phyloP scores from a whole-genome alignment of 2,329 filamentous ascomycete genomes.

The Verticillium dahliae region DNA sequence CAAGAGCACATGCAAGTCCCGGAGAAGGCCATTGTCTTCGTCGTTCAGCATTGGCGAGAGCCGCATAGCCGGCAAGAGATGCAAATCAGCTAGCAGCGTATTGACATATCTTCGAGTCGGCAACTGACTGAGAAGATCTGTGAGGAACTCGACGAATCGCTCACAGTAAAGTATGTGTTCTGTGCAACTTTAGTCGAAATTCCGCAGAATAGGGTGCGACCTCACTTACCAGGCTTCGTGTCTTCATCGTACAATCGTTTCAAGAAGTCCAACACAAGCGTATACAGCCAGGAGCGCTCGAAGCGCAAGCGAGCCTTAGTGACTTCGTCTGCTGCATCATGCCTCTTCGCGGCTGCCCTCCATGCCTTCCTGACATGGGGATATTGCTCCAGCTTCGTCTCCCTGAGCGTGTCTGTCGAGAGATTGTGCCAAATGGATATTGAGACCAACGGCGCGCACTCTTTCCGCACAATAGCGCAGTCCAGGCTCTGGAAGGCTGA shows the following conservation, averaged over 20 bases:
- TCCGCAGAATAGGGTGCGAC: not conserved
- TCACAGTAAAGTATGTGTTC: constrained; percentile 80
- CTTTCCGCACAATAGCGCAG: constrained; percentile 80
- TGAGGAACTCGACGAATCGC: constrained; percentile 84
- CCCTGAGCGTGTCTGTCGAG: constrained; percentile 67
- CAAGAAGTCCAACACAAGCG: constrained; percentile 77
- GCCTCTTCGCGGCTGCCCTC: constrained; percentile 80
- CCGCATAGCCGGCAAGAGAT: constrained; percentile 69
- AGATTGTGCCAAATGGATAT: constrained; percentile 96
- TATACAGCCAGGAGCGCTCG: constrained; percentile 89
- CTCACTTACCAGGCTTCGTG: constrained; percentile 34
- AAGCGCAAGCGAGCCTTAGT: constrained; percentile 78
- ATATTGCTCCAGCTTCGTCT: constrained; percentile 64
- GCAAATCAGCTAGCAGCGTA: constrained; percentile 76
- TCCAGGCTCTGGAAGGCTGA: constrained; percentile 92
- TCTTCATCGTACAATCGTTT: constrained; percentile 59
- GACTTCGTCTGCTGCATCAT: constrained; percentile 75
- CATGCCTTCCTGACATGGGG: constrained; percentile 81
- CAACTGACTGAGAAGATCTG: constrained; percentile 86
- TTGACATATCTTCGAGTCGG: constrained; percentile 94
- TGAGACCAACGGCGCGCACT: constrained; percentile 90
- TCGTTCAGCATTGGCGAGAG: constrained; percentile 74
- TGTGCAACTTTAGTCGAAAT: constrained; percentile 20
- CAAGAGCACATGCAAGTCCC: constrained; percentile 75
- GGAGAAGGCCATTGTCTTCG: constrained; percentile 67